A percentile compares a stretch with the other conserved stretches of the same genome.
Evolutionary conservation across 805 yeast species (phyloP).

Genomic region (Osmozyma mogii): DNA sequence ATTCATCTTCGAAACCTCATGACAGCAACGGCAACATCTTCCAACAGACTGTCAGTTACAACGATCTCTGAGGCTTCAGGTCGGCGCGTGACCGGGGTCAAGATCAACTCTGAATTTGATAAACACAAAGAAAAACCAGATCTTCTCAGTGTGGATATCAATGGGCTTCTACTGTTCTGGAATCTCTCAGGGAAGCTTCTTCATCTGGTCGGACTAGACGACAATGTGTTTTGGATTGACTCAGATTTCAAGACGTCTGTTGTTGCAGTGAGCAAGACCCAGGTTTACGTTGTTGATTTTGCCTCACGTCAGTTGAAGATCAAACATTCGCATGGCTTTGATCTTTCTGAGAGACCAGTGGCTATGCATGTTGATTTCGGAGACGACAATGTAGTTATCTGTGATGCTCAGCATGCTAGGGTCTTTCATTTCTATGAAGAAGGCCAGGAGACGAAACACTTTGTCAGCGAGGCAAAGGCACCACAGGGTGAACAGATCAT

Average conservation of each 20-base stretch:
- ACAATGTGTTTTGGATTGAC: conserved; percentile 2
- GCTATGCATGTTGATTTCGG: conserved; percentile 25
- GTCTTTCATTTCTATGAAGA: conserved; percentile 20
- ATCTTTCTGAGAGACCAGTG: conserved; percentile 7
- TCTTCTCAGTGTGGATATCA: conserved; percentile 16
- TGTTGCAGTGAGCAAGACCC: conserved; percentile 13
- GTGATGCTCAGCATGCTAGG: conserved; percentile 13
- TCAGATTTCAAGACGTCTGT: conserved; percentile 22
- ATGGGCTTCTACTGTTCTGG: conserved; percentile 21
- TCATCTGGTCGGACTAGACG: conserved; percentile 1
- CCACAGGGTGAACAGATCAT: conserved; percentile 11
- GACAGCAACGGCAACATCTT: conserved; percentile 23
- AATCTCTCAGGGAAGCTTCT: conserved; percentile 9
- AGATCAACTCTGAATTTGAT: conserved; percentile 14
- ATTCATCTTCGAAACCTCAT: conserved; percentile 25
- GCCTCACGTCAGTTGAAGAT: conserved; percentile 3
- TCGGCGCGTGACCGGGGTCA: conserved; percentile 10
- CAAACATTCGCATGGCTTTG: conserved; percentile 12
- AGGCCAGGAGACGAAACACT: not conserved
- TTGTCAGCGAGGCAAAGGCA: conserved; percentile 3
- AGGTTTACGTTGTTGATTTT: conserved; percentile 15
- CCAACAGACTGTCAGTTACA: conserved; percentile 16
- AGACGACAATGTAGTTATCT: conserved; percentile 20
- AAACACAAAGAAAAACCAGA: conserved; percentile 18
- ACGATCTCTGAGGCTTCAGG: conserved; percentile 8